A percentile compares a stretch with the other conserved stretches of the same genome.
These are phyloP conservation scores for Collybia sordida DNA, from an alignment of 768 basidiomycete species.

Conservation along the genomic window DNA sequence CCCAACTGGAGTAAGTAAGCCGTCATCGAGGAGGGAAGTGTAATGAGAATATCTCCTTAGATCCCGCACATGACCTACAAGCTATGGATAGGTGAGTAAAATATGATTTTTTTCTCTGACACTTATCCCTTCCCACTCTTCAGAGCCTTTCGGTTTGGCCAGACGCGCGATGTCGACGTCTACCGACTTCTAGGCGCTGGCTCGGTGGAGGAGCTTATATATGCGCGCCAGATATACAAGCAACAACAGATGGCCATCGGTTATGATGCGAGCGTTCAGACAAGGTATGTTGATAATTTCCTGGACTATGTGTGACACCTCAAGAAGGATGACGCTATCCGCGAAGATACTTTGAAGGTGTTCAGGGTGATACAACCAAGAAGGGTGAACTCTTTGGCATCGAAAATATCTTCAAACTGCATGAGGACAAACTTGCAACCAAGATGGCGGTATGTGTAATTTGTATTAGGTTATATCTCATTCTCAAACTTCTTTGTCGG, in stretches of 20 bases:
- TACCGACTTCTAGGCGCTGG: slow-evolving; percentile 85
- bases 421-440: slow-evolving; percentile 68
- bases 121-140: background rate
- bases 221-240: slow-evolving; percentile 89
- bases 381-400: slow-evolving; percentile 86
- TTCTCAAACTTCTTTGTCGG: background rate
- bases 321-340: background rate
- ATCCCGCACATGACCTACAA: slow-evolving; percentile 93
- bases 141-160: slow-evolving; percentile 82
- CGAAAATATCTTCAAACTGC: slow-evolving; percentile 81
- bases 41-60: slow-evolving; percentile 35
- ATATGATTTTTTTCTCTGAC: background rate
- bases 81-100: slow-evolving; percentile 70
- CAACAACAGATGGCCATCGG: slow-evolving; percentile 94
- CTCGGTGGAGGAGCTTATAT: slow-evolving; percentile 85
- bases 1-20: slow-evolving; percentile 87
- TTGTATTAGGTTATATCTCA: background rate
- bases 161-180: slow-evolving; percentile 81
- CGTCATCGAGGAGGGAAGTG: background rate
- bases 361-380: slow-evolving; percentile 73
- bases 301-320: background rate
- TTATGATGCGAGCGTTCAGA: slow-evolving; percentile 82
- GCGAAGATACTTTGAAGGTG: slow-evolving; percentile 73
- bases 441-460: slow-evolving; percentile 61
- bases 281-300: slow-evolving; percentile 44